Evolutionary conservation across 257 asterid species (phyloP), one percentile per base, ranked within the genome.

Genomic region (Solanum peruvianum): DNA sequence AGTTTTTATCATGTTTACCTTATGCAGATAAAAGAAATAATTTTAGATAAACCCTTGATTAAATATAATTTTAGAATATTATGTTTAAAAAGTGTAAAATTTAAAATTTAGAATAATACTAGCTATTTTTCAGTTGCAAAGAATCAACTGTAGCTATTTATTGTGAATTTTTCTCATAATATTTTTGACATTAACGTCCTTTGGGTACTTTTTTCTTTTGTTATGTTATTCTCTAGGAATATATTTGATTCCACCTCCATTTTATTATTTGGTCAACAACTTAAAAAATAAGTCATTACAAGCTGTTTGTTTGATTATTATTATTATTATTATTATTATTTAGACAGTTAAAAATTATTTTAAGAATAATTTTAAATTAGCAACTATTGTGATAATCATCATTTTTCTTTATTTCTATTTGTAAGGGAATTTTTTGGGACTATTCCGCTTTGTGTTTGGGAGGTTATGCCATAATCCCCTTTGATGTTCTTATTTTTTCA

Each of bases 21-120:
- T 15, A 49, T 49, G 60, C 0, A 10, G 29, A 23, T 60, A 33
- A 60, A 60, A 60, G 1, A 23, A 10, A 62, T 23, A 2, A 23
- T 10, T n/a, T n/a, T 62, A 4, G 0, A 62, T 62, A n/a, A 1
- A 62, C 2, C 2, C 4, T 62, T 1, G 7, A 11, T n/a, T 5
- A 21, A 37, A 8, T 73, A 12, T 20, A 5, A 39, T 21, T 71
- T 42, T 25, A 41, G 4, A 14, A 41, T 11, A 75, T 75, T 11
- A 41, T 75, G 7, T 21, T 3, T 1, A 7, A 1, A 16, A 15
- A 7, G 11, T 11, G 3, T 39, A 39, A 35, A 72, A 35, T 72
- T 72, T 20, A 3, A 72, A 37, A 27, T 5, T 70, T 69, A 14
- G 5, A 14, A 72, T 13, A 21, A 4, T 23, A 33, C 35, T 33